Percentiles rank a stretch among this genome's conserved stretches.
These are phyloP conservation scores for Aspergillus sp. DNA, from an alignment of 2,329 filamentous ascomycete species.

Conservation along the genomic window DNA sequence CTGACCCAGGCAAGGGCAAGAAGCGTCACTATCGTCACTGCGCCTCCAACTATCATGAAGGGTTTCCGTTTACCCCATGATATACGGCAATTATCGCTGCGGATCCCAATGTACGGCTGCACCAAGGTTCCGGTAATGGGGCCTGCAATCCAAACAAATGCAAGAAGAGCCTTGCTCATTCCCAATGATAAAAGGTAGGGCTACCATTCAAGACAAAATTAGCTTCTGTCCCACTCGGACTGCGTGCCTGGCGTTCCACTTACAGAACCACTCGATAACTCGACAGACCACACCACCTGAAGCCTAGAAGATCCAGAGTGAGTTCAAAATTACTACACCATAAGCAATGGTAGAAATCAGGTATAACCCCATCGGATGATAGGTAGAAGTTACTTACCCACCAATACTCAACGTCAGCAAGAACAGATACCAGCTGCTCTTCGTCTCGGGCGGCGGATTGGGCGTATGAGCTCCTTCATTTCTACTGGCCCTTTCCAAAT, in stretches of 20 bases:
- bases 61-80: constrained; percentile 77
- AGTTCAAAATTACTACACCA: neutral
- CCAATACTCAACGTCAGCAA: constrained; percentile 83
- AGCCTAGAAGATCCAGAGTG: constrained; percentile 50
- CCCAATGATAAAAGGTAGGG: constrained; percentile 78
- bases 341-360: neutral
- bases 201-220: constrained; percentile 21
- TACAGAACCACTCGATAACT: constrained; percentile 85
- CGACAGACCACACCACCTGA: constrained; percentile 94
- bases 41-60: constrained; percentile 72
- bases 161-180: constrained; percentile 78
- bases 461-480: constrained; percentile 39
- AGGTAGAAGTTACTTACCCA: neutral
- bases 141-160: constrained; percentile 81
- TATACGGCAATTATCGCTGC: constrained; percentile 74
- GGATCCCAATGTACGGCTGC: constrained; percentile 78
- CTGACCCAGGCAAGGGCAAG: constrained; percentile 72
- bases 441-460: constrained; percentile 54
- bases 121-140: constrained; percentile 76
- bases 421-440: constrained; percentile 82
- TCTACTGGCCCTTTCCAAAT: constrained; percentile 11
- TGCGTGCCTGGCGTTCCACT: constrained; percentile 24
- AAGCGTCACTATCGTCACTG: constrained; percentile 66
- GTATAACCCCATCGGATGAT: neutral
- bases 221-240: neutral